Percentiles rank a stretch among this genome's conserved stretches.
Conservation (phyloP, 192 early-diverging fungal species). For the Allomyces macrogynus region DNA sequence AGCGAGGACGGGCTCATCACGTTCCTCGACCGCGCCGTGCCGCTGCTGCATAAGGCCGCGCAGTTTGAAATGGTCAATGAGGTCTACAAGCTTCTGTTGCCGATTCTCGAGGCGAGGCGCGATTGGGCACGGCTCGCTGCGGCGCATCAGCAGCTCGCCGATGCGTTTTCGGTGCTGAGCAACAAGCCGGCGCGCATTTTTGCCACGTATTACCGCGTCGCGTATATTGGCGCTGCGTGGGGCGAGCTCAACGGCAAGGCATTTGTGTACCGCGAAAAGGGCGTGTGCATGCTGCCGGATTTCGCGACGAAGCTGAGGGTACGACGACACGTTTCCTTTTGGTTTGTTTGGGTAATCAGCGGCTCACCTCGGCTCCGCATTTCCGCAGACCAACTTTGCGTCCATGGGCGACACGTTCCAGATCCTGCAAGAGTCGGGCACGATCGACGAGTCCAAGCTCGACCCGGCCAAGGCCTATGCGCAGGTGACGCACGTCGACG, state of each 20-base stretch:
- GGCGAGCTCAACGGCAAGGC: background rate
- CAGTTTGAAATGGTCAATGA: background rate
- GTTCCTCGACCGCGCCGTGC: background rate
- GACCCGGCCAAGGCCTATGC: background rate
- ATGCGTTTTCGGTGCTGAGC: background rate
- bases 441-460: background rate
- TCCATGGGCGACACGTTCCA: background rate
- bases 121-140: background rate
- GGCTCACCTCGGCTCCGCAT: too few relatives aligned
- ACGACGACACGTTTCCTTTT: background rate
- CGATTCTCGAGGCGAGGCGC: background rate
- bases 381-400: background rate
- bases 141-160: background rate
- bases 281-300: background rate
- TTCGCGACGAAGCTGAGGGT: background rate
- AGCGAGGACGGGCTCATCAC: background rate
- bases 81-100: background rate
- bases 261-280: background rate
- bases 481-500: background rate
- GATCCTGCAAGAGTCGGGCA: background rate
- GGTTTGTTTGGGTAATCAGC: too few relatives aligned
- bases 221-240: background rate
- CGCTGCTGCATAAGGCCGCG: background rate
- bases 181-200: background rate
- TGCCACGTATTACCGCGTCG: background rate